Base-by-base conservation (phyloP, 495 filamentous ascomycete genomes). In the Penicillium bovifimosum region DNA sequence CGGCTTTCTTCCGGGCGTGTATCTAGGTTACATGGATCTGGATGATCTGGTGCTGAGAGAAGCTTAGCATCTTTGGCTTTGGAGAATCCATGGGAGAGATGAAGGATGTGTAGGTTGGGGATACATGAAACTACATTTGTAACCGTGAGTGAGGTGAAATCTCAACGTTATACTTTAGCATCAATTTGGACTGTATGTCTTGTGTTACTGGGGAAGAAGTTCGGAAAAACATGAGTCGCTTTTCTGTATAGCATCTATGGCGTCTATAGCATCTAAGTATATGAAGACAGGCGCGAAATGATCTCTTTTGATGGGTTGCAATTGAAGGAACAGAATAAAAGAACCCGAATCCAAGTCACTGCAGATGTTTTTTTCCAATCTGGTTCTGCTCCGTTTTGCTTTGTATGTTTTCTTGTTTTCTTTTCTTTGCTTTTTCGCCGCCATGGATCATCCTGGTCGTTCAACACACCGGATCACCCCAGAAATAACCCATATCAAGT, bases 401-500 rank as follows among this genome's bases (percentile, higher is more conserved):
- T 43, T 36, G 7, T 20, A 34, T 10, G 26, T 43, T 39, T 13
- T 35, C n/a, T n/a, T n/a, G n/a, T 24, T 27, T 43, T 39, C 5
- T 41, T 53, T n/a, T 39, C 41, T 7, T 18, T 6, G 6, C 38
- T 27, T 39, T 34, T 11, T 4, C 32, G n/a, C 9, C 17, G 0
- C 8, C 4, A 13, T 13, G 6, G 17, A 5, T 2, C 16, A 13
- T 36, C 6, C 2, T 7, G 27, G 10, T 3, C 7, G 9, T 36
- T 67, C 33, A 69, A 36, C 58, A 69, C 3, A 70, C 54, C 14
- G 67, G 55, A 47, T 68, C 68, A 35, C 61, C 60, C 66, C 64
- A 70, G 46, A 65, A 58, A 54, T 68, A 70, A 0, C 56, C 65
- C 51, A 71, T 46, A 16, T 69, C 69, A 46, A 72, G 43, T 35